Percentiles rank a stretch among this genome's conserved stretches.
phyloP scores from a whole-genome alignment of 2,329 filamentous ascomycete species.

The Sclerotiophoma versabilis region DNA sequence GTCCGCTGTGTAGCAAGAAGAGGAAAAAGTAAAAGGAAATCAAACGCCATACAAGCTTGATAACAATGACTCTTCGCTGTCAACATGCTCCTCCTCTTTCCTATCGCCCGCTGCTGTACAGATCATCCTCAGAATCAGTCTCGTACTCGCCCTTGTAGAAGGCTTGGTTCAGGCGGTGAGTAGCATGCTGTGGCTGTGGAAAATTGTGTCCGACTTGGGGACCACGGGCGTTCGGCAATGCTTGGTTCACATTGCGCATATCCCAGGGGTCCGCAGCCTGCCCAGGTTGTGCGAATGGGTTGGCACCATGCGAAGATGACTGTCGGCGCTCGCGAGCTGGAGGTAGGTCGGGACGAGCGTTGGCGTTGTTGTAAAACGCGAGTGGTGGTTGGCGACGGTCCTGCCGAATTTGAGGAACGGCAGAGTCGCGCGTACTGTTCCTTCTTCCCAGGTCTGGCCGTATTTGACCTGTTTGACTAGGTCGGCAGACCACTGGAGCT shows the following conservation, averaged over 20 bases:
- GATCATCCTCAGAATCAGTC: slow-evolving; percentile 8
- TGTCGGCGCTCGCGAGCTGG: slow-evolving; percentile 2
- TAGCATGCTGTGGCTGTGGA: slow-evolving; percentile 26
- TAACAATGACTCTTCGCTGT: neutral
- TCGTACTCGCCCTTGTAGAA: slow-evolving; percentile 26
- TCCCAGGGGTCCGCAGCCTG: slow-evolving; percentile 34
- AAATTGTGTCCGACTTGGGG: slow-evolving; percentile 6
- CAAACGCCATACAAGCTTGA: neutral
- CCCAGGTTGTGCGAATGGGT: slow-evolving; percentile 20
- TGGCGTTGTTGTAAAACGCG: neutral
- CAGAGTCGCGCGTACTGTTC: neutral
- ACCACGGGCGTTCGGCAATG: slow-evolving; percentile 26
- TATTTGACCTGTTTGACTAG: neutral
- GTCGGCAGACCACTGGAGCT: neutral
- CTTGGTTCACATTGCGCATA: slow-evolving; percentile 24
- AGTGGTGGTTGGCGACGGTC: neutral
- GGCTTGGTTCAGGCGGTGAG: slow-evolving; percentile 21
- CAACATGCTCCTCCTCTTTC: neutral
- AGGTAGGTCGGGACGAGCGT: neutral
- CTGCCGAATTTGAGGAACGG: neutral
- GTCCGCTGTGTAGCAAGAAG: neutral
- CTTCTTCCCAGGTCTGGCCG: neutral
- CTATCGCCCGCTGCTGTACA: neutral
- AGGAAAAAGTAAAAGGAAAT: neutral
- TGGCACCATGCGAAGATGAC: neutral